A percentile compares a stretch with the other conserved stretches of the same genome.
phyloP scores from a whole-genome alignment of 1,284 basidiomycete species.

The Heterobasidion irregulare region DNA sequence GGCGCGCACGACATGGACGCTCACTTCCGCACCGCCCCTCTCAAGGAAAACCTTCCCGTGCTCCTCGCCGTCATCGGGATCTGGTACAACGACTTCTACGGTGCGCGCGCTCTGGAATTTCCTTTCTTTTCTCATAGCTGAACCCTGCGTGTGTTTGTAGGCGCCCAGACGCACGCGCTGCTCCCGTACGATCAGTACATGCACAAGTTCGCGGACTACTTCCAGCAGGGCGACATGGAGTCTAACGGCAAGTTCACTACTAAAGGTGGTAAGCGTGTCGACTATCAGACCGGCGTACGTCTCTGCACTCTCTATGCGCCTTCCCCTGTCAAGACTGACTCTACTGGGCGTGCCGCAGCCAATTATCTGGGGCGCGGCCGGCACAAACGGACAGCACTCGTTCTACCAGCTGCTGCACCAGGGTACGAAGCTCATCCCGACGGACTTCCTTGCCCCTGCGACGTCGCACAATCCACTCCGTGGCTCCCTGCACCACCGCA shows the following conservation, averaged over 20 bases:
- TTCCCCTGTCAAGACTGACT: not conserved
- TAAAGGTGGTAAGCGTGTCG: slow-evolving; percentile 85
- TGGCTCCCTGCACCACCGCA: slow-evolving; percentile 89
- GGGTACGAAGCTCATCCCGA: slow-evolving; percentile 87
- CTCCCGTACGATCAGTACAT: slow-evolving; percentile 98
- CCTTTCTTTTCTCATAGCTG: not conserved
- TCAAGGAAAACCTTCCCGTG: slow-evolving; percentile 92
- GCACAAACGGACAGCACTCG: slow-evolving; percentile 98
- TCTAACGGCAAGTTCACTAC: slow-evolving; percentile 97
- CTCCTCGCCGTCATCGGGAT: slow-evolving; percentile 88
- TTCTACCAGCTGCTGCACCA: slow-evolving; percentile 99
- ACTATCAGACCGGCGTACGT: slow-evolving; percentile 93
- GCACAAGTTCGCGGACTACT: slow-evolving; percentile 99
- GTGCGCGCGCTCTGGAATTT: slow-evolving; percentile 23
- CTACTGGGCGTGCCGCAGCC: slow-evolving; percentile 41
- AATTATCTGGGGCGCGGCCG: slow-evolving; percentile 98
- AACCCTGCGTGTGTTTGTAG: slow-evolving; percentile 21
- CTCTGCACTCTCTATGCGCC: not conserved
- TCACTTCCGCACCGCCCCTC: slow-evolving; percentile 85
- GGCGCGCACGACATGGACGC: slow-evolving; percentile 98
- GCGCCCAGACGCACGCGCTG: slow-evolving; percentile 90
- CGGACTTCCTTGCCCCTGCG: slow-evolving; percentile 98
- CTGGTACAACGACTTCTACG: slow-evolving; percentile 99
- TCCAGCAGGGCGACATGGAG: slow-evolving; percentile 99
- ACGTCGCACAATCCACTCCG: slow-evolving; percentile 91